phyloP scores from a whole-genome alignment of 345 rosid species.

The Rhodamnia rubescens region DNA sequence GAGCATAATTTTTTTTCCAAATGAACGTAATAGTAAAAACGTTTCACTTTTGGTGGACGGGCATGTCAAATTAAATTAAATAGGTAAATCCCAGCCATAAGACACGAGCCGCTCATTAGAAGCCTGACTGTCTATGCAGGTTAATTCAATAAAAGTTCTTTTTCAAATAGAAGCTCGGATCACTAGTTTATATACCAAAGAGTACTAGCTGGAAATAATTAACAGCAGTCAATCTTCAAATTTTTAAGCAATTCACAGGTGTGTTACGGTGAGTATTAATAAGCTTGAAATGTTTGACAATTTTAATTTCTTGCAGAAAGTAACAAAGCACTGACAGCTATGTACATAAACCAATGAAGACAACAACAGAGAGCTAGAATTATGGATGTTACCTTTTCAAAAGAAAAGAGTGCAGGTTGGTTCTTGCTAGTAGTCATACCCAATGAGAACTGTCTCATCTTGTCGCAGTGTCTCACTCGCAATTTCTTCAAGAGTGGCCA shows the following conservation, averaged over 20 bases:
- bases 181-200: background rate
- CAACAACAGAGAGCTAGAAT: fast-evolving
- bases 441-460: no score
- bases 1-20: no score
- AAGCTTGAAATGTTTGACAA: background rate
- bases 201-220: background rate
- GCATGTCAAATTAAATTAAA: no score
- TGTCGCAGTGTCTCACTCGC: background rate
- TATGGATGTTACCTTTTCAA: no score
- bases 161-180: background rate
- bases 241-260: background rate
- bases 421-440: background rate
- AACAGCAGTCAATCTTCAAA: fast-evolving
- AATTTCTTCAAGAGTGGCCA: background rate
- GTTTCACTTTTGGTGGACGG: no score
- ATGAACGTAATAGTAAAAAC: no score
- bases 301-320: background rate
- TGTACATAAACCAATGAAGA: background rate
- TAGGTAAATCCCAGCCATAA: no score
- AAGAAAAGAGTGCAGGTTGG: background rate
- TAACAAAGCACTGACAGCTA: background rate
- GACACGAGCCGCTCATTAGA: no score
- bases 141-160: no score
- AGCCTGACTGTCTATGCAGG: no score
- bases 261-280: background rate